phyloP scores from a whole-genome alignment of 768 basidiomycete genomes.

The Pholiota microspora region DNA sequence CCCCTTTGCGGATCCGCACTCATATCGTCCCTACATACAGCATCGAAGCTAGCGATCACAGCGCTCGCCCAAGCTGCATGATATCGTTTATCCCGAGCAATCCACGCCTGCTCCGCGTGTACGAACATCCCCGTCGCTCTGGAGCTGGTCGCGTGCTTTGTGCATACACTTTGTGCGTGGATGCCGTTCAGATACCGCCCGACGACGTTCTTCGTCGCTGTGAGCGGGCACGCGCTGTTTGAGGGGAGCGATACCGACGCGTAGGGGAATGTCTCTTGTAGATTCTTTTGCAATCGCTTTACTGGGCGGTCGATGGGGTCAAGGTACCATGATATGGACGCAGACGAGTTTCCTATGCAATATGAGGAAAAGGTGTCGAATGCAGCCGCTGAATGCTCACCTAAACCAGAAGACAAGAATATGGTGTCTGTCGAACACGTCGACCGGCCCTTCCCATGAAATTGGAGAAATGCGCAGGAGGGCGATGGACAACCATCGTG shows the following conservation, averaged over 20 bases:
- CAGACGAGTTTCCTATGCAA: conserved; percentile 11
- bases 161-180: conserved; percentile 27
- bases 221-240: conserved; percentile 37
- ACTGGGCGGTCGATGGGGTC: conserved; percentile 30
- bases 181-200: conserved; percentile 43
- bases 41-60: conserved; percentile 29
- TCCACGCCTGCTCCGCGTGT: conserved; percentile 39
- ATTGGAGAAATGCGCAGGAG: conserved; percentile 44
- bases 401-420: conserved; percentile 46
- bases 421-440: conserved; percentile 38
- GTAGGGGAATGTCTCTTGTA: conserved; percentile 29
- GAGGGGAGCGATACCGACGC: conserved; percentile 40
- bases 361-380: neutral
- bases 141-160: conserved; percentile 19
- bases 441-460: conserved; percentile 42
- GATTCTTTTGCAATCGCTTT: conserved; percentile 31
- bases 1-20: conserved; percentile 9
- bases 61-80: conserved; percentile 35
- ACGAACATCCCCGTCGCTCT: conserved; percentile 36
- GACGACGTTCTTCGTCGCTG: conserved; percentile 44
- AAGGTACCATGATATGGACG: conserved; percentile 38
- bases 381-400: conserved; percentile 24
- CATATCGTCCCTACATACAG: conserved; percentile 17
- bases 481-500: conserved; percentile 34
- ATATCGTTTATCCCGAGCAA: conserved; percentile 16